These are phyloP conservation scores for Astrephomene gubernaculifera DNA, from an alignment of 139 green algal species.

Conservation along the genomic window DNA sequence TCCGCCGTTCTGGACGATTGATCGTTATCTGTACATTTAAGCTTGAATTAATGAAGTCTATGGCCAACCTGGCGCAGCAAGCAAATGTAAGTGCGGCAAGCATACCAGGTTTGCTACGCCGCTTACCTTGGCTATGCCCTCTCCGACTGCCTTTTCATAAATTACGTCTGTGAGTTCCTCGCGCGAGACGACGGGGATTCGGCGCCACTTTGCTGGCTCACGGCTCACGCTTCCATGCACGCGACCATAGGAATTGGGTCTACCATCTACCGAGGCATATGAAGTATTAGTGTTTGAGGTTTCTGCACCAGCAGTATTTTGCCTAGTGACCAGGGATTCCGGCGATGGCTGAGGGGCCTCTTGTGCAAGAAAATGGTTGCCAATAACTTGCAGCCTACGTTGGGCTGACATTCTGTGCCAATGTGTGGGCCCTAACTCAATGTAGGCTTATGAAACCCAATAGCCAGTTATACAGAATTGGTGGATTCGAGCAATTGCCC, in stretches of 20 bases:
- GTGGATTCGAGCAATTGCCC: no score
- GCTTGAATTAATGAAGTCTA: no score
- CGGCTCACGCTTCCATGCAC: conserved; percentile 85
- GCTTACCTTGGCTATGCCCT: conserved; percentile 94
- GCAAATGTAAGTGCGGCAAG: no score
- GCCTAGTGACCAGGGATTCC: background rate
- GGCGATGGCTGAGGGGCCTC: background rate
- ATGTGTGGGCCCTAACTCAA: no score
- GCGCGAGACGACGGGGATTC: conserved; percentile 59
- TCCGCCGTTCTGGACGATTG: conserved; percentile 92
- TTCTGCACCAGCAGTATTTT: background rate
- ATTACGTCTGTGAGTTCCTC: conserved; percentile 83
- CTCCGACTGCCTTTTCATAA: conserved; percentile 87
- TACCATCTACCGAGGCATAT: conserved; percentile 54
- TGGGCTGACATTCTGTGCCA: conserved; percentile 18
- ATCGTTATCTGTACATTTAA: conserved; percentile 98
- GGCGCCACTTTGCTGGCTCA: conserved; percentile 68
- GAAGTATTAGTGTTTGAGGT: background rate
- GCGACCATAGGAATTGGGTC: conserved; percentile 71
- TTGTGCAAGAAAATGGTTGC: conserved; percentile 3
- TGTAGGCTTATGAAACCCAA: no score
- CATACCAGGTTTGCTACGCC: no score
- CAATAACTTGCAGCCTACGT: conserved; percentile 11
- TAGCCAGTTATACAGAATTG: no score
- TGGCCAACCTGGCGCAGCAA: no score